Base-by-base conservation (phyloP, 2,329 filamentous ascomycete species). In the Elsinoe arachidis region DNA sequence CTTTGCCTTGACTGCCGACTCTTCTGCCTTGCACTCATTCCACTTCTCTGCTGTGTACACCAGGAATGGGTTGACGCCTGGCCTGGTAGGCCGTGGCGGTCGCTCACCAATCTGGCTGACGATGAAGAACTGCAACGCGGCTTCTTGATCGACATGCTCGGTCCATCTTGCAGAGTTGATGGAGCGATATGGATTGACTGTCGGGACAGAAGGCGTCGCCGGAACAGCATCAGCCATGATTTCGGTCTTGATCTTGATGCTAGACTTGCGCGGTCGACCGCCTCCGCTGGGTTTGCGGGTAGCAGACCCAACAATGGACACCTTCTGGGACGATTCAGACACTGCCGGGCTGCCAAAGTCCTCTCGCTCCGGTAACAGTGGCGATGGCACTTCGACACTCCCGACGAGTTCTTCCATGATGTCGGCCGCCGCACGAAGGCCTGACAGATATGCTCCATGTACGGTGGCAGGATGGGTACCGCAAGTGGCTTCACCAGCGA, bases 381-480 rank as follows among this genome's bases (percentile, higher is more conserved):
- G 90, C 2, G 77, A 78, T 0, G 87, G 87, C 10, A 96, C 76
- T 44, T 85, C 75, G 59, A 99, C 90, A 0, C 90, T 85, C 1
- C 93, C 93, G 33, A 93, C 77, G 69, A 96, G 81, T 2, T 82
- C 76, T 56, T 92, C 85, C 37, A 96, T 76, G 2, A 99, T 81
- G 67, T 97, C 91, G 2, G 88, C 86, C 10, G 93, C 93, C 2
- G 87, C 93, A 52, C 93, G 85, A 5, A 99, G 78, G 2, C 93
- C 95, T 1, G 93, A 96, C 3, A 99, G 77, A 68, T 97, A 99
- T 7, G 93, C 95, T 5, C 93, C 93, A 64, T 99, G 93, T 0
- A 99, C 93, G 1, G 93, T 99, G 33, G 95, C 93, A 11, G 95
- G 93, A 68, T 99, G 91, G 0, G 90, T 96, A 47, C 89, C 90